phyloP scores from a whole-genome alignment of 2,329 filamentous ascomycete genomes.

The Cercospora sp. region DNA sequence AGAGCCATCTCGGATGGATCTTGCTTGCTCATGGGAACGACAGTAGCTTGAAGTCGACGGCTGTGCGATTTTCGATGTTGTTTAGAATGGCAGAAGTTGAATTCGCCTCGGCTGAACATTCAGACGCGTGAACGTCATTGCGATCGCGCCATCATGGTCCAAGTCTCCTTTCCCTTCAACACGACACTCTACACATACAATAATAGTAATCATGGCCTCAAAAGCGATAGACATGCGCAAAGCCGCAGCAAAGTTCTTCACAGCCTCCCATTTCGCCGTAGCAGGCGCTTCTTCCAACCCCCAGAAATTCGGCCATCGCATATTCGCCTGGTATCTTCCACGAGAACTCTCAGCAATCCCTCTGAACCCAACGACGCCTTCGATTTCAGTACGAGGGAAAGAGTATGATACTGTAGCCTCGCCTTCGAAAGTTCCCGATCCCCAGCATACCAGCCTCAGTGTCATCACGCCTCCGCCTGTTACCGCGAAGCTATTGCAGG shows the following conservation, averaged over 20 bases:
- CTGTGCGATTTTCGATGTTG: neutral
- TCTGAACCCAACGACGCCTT: constrained; percentile 71
- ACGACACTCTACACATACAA: neutral
- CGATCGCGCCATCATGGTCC: neutral
- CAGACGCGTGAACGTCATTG: constrained; percentile 9
- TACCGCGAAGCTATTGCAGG: constrained; percentile 71
- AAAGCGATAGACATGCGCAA: constrained; percentile 57
- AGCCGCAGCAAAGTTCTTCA: constrained; percentile 77
- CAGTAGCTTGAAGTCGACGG: neutral
- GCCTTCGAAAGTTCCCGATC: constrained; percentile 64
- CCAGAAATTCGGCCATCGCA: constrained; percentile 84
- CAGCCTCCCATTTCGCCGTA: constrained; percentile 77
- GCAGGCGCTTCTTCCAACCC: constrained; percentile 85
- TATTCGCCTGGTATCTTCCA: constrained; percentile 84
- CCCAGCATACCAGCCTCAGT: constrained; percentile 71
- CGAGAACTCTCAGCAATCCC: constrained; percentile 76
- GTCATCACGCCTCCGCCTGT: constrained; percentile 83
- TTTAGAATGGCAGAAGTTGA: neutral
- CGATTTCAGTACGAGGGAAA: constrained; percentile 62
- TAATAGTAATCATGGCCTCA: constrained; percentile 2
- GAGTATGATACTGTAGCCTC: constrained; percentile 65
- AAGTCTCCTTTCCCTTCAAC: neutral
- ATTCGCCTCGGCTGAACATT: constrained; percentile 2
- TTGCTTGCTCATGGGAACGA: constrained; percentile 2
- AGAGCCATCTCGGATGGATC: constrained; percentile 9